Evolutionary conservation across 306 rosid species (phyloP).

Genomic region (Pyrus bretschneideri): DNA sequence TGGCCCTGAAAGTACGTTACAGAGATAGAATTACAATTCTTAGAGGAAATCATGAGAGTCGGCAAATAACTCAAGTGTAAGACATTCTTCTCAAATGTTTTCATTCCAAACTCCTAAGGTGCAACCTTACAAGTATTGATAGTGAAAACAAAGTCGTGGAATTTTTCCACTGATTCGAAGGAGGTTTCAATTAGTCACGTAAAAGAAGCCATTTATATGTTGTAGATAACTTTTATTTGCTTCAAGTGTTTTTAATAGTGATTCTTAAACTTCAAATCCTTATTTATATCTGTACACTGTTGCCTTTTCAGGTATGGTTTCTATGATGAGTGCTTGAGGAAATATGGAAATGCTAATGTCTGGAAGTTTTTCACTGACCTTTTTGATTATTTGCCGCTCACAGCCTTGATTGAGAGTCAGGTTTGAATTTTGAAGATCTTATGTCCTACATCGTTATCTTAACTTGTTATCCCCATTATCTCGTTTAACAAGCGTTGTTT

Average conservation of each 20-base stretch:
- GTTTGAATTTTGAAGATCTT: slow-evolving; percentile 36
- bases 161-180: not conserved
- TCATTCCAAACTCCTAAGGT: not conserved
- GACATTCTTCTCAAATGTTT: slow-evolving; percentile 13
- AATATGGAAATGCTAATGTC: slow-evolving; percentile 96
- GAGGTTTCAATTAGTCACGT: not conserved
- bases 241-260: not conserved
- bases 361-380: slow-evolving; percentile 95
- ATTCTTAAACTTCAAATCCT: not conserved
- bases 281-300: not conserved
- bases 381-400: slow-evolving; percentile 90
- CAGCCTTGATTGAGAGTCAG: slow-evolving; percentile 99
- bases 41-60: slow-evolving; percentile 96
- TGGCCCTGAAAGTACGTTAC: slow-evolving; percentile 92
- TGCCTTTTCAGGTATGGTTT: slow-evolving; percentile 80
- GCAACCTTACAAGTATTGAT: not conserved
- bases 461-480: not conserved
- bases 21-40: slow-evolving; percentile 98
- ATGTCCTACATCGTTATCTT: not conserved
- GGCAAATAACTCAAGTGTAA: slow-evolving; percentile 99
- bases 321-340: slow-evolving; percentile 95
- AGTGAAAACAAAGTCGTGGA: not conserved
- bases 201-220: not conserved
- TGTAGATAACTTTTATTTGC: not conserved
- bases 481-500: not conserved